Evolutionary conservation across 495 filamentous ascomycete species (phyloP), one percentile per base, ranked within the genome.

Genomic region (Paragyromitra xinjiangensis): DNA sequence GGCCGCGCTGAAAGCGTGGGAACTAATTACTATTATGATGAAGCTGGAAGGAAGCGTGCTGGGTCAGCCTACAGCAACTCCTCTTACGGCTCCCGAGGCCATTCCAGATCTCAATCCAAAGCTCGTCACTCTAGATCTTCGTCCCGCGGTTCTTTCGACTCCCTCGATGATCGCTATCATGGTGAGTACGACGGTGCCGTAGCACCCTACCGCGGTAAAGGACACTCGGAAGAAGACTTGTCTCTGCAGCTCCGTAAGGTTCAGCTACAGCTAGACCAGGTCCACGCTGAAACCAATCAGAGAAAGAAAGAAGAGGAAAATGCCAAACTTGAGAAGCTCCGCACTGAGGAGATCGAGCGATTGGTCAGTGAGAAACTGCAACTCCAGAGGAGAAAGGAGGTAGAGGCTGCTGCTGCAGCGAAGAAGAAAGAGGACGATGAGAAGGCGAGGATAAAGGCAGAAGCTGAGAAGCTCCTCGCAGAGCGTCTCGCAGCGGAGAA

Each of bases 361-460:
- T 76, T 76, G 58, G 80, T 82, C 39, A 0, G 45, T 4, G 80
- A 82, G 71, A 61, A 82, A 65, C 1, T 82, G 7, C 11, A 0
- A 0, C 12, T 79, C 0, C 70, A 73, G 59, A 75, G 3, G 70
- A 75, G 50, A 56, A 78, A 58, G n/a, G 78, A 78, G 22, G 24
- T 11, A 1, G 78, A 79, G 11, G 64, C 44, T 5, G 58, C 64
- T 29, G 63, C 50, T 8, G 71, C 40, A 8, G 84, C 86, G 78
- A 87, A 87, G 64, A 83, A 87, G 76, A 85, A 85, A 79, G 73
- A 81, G 22, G 84, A 86, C 19, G 88, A 89, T 1, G 84, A 86
- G 37, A 86, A 84, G 69, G 83, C 85, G 29, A 84, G 85, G 16
- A 81, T 82, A 0, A 84, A 88, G 71, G 86, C 86, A 2, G 77